Conservation (phyloP, 1,284 basidiomycete genomes). For the Malassezia restricta region DNA sequence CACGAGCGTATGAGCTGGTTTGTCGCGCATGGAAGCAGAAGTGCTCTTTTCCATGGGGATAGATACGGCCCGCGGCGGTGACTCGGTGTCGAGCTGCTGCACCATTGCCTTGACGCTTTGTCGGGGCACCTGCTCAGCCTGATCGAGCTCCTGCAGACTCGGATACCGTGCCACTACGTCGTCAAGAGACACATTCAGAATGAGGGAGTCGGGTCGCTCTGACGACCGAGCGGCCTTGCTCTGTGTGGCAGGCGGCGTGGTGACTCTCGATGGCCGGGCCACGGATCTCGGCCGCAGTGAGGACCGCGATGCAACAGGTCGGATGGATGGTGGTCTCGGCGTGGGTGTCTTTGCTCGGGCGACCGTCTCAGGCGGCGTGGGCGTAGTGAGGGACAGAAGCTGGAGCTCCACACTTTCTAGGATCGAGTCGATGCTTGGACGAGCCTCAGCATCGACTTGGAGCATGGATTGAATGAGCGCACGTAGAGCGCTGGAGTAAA, state of each 20-base stretch:
- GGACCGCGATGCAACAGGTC: not conserved
- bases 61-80: not conserved
- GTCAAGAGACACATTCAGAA: not conserved
- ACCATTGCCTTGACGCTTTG: constrained; percentile 1
- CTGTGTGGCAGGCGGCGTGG: not conserved
- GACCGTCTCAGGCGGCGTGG: not conserved
- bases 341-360: not conserved
- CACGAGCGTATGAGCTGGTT: not conserved
- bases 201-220: constrained; percentile 2
- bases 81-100: not conserved
- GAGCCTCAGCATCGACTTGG: not conserved
- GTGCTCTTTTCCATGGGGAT: not conserved
- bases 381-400: not conserved
- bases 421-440: constrained; percentile 1
- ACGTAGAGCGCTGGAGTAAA: constrained; percentile 77
- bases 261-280: not conserved
- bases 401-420: not conserved
- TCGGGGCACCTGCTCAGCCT: not conserved
- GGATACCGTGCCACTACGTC: constrained; percentile 5
- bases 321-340: not conserved
- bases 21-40: not conserved
- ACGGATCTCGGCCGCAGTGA: no score
- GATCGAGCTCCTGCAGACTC: constrained; percentile 3
- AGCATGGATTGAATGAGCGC: constrained; percentile 56
- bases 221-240: not conserved